Conservation (phyloP, 1,284 basidiomycete genomes). For the Pseudozyma hubeiensis region DNA sequence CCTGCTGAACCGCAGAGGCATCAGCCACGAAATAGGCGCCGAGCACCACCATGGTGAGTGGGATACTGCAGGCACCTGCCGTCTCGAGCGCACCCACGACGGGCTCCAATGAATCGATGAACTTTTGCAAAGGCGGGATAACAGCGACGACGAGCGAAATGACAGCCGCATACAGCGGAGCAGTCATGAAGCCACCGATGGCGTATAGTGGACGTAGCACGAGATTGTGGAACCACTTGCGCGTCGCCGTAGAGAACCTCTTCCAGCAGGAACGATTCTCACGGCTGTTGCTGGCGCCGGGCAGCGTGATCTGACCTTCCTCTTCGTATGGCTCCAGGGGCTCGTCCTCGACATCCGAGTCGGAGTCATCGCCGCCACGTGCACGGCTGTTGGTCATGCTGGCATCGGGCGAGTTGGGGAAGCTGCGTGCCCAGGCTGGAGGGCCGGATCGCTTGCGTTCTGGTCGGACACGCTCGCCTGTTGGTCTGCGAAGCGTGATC, state of each 20-base stretch:
- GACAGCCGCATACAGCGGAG: constrained; percentile 74
- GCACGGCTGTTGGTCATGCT: constrained; percentile 15
- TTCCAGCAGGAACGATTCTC: constrained; percentile 46
- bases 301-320: constrained; percentile 41
- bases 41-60: constrained; percentile 88
- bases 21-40: constrained; percentile 81
- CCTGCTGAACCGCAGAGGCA: constrained; percentile 33
- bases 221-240: constrained; percentile 20
- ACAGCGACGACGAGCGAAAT: constrained; percentile 84
- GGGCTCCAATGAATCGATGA: constrained; percentile 67
- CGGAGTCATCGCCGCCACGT: constrained; percentile 27
- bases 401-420: constrained; percentile 59
- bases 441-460: constrained; percentile 29
- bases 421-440: constrained; percentile 53
- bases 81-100: constrained; percentile 70
- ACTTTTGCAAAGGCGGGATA: constrained; percentile 75
- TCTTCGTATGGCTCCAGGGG: constrained; percentile 46
- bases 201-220: constrained; percentile 65
- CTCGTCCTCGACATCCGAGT: constrained; percentile 53
- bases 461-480: constrained; percentile 36
- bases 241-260: constrained; percentile 5
- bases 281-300: constrained; percentile 36
- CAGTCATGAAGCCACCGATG: constrained; percentile 85
- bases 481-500: constrained; percentile 52
- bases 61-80: constrained; percentile 73